phyloP scores from a whole-genome alignment of 768 basidiomycete species.

The Naematelia encephala region DNA sequence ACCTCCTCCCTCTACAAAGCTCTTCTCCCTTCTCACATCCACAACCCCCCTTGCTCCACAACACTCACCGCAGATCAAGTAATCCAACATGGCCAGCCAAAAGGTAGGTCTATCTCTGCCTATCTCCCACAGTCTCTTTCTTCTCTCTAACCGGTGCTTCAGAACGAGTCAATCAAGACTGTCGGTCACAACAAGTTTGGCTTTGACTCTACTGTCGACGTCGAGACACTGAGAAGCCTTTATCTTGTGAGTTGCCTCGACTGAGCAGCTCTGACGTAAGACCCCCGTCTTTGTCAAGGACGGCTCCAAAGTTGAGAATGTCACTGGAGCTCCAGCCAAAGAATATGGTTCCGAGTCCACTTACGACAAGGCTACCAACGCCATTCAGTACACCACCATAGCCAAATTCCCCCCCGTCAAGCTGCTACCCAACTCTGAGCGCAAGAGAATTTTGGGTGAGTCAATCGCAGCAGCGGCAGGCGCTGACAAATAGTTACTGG shows the following conservation, averaged over 20 bases:
- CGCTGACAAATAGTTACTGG: conserved; percentile 64
- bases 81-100: conserved; percentile 6
- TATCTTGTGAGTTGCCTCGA: conserved; percentile 58
- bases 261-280: conserved; percentile 16
- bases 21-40: not conserved
- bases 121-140: not conserved
- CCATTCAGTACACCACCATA: conserved; percentile 88
- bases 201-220: conserved; percentile 77
- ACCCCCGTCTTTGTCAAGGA: conserved; percentile 45
- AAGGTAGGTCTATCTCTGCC: conserved; percentile 3
- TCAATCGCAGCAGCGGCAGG: not conserved
- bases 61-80: not conserved
- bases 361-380: conserved; percentile 70
- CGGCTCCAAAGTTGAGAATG: conserved; percentile 19
- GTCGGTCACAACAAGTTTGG: conserved; percentile 86
- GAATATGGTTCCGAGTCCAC: conserved; percentile 79
- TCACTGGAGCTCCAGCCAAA: conserved; percentile 28
- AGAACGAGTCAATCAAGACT: conserved; percentile 30
- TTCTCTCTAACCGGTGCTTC: conserved; percentile 11
- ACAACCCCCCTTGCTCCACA: not conserved
- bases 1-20: not conserved
- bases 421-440: conserved; percentile 68
- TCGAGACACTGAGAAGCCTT: conserved; percentile 78
- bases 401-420: conserved; percentile 90
- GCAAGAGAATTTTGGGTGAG: conserved; percentile 73